Evolutionary conservation across 2,329 filamentous ascomycete genomes (phyloP).

Genomic region (Exophiala sideris): DNA sequence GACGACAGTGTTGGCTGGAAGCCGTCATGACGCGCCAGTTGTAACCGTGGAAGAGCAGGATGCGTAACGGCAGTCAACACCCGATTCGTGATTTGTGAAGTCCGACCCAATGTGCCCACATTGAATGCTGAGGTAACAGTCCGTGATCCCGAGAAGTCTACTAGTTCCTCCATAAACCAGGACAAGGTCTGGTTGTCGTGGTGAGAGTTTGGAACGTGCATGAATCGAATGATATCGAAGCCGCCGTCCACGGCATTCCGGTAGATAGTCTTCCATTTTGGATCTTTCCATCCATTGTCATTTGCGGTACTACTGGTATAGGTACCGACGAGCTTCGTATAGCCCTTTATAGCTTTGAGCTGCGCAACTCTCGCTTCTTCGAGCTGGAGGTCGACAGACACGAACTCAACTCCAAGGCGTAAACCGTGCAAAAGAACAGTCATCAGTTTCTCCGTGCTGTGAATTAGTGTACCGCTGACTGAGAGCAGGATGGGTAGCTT

Average conservation of each 20-base stretch:
- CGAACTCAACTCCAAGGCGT: constrained; percentile 40
- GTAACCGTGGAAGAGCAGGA: constrained; percentile 31
- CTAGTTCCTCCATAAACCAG: constrained; percentile 38
- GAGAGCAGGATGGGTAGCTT: constrained; percentile 47
- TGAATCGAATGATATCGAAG: constrained; percentile 40
- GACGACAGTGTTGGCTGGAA: constrained; percentile 31
- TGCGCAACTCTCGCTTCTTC: constrained; percentile 32
- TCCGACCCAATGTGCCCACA: constrained; percentile 39
- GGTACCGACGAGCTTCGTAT: constrained; percentile 42
- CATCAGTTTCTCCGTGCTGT: constrained; percentile 30
- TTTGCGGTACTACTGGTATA: constrained; percentile 19
- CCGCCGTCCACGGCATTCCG: constrained; percentile 36
- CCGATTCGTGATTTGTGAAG: constrained; percentile 44
- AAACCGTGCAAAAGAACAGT: constrained; percentile 39
- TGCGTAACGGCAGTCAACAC: constrained; percentile 42
- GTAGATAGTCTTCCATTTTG: constrained; percentile 18
- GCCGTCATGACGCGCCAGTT: constrained; percentile 25
- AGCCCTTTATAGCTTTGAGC: constrained; percentile 32
- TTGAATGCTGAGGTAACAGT: constrained; percentile 41
- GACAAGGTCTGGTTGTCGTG: constrained; percentile 38
- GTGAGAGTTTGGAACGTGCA: constrained; percentile 34
- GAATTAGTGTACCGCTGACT: constrained; percentile 8
- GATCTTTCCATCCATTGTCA: constrained; percentile 16
- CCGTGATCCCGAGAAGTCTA: constrained; percentile 32
- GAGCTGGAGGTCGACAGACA: constrained; percentile 37